Base-by-base conservation (phyloP, 2,329 filamentous ascomycete genomes). In the Didymella arachidicola region DNA sequence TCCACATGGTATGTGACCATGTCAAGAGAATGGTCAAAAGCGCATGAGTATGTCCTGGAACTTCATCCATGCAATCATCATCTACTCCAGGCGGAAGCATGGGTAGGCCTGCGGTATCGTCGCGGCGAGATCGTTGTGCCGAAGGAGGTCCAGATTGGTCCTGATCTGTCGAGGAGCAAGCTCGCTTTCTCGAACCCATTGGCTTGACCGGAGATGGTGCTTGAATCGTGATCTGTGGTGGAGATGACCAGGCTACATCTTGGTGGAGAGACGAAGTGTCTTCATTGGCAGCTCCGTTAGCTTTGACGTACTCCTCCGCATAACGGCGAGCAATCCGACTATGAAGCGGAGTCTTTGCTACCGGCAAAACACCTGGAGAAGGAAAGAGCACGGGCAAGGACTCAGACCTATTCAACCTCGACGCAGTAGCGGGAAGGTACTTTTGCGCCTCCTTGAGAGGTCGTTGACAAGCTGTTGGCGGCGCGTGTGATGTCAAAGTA, bases 1-100 rank as follows among this genome's bases (percentile, higher is more conserved):
- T 47, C 36, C 52, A 55, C 51, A 69, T 66, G 8, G 53, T 52
- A n/a, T 50, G 29, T 10, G 64, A 66, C 70, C 69, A 72, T 6
- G 52, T 66, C 1, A 68, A 51, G 2, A 71, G 59, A 26, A 57
- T 64, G 1, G 62, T 58, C 7, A 63, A 30, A 7, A 72, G 61
- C 3, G 49, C 60, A 10, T 43, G 27, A 1, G 63, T 66, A n/a
- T 67, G 62, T 1, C 68, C 65, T 2, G 61, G 66, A 36, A 68
- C 66, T 1, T 57, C 32, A 8, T 34, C 22, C 29, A 41, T 54
- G 62, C 61, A 61, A 8, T 49, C 2, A 1, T 16, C 43, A 10
- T 55, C 58, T 12, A 46, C 42, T 16, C 30, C 41, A 3, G n/a
- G 11, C 14, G 61, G 41, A 7, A 67, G 59, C 3, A 52, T 41